Evolutionary conservation across 2,329 filamentous ascomycete species (phyloP).

Genomic region (Penicillium sp.): DNA sequence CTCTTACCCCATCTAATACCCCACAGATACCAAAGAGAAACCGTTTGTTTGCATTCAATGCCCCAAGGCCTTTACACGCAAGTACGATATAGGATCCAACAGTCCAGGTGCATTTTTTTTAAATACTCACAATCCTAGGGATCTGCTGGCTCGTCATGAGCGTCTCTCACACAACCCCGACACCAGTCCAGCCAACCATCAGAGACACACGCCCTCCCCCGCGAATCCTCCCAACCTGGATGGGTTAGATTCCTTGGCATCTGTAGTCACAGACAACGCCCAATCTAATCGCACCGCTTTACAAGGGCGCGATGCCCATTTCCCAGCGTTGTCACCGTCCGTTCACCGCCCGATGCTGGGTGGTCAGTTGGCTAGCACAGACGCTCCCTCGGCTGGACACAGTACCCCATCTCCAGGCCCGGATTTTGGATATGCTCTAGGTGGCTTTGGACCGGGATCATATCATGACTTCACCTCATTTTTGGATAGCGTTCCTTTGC

Average conservation of each 20-base stretch:
- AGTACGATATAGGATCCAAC: constrained; percentile 15
- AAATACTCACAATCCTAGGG: constrained; percentile 19
- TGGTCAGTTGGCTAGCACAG: constrained; percentile 7
- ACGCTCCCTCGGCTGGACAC: constrained; percentile 12
- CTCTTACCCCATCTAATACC: constrained; percentile 4
- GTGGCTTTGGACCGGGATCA: constrained; percentile 9
- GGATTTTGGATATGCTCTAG: constrained; percentile 19
- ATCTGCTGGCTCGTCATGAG: constrained; percentile 27
- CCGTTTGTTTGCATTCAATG: constrained; percentile 26
- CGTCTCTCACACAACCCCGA: constrained; percentile 22
- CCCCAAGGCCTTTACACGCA: constrained; percentile 30
- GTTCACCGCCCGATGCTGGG: constrained; percentile 12
- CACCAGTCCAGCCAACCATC: constrained; percentile 9
- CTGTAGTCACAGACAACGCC: constrained; percentile 21
- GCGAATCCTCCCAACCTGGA: constrained; percentile 16
- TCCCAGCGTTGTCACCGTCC: constrained; percentile 2
- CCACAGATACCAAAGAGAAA: constrained; percentile 30
- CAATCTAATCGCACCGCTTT: constrained; percentile 8
- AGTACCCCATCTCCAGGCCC: constrained; percentile 19
- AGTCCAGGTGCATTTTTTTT: no score
- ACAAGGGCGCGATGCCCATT: constrained; percentile 11
- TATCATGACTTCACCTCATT: constrained; percentile 32
- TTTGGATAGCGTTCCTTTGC: constrained; percentile 28
- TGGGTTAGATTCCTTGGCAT: constrained; percentile 24
- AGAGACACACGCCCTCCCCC: constrained; percentile 15